Evolutionary conservation across 441 rosid genomes (phyloP), one percentile per base, ranked within the genome.

Genomic region (Euphorbia schlechtendalii): DNA sequence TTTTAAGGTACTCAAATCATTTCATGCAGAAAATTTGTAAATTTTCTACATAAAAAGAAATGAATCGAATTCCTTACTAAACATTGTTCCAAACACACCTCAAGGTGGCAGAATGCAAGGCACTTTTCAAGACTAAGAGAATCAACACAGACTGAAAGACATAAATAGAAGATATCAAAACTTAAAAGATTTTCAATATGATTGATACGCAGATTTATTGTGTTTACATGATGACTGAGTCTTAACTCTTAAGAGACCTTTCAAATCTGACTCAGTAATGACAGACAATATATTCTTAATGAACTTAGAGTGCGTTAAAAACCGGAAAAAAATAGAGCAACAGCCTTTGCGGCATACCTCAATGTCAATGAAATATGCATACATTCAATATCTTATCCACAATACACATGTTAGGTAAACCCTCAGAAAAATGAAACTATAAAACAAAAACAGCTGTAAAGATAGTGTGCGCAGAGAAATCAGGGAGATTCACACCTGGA

Each of bases 401-500:
- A 41, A 21, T 18, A 21, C 13, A 59, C 7, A 59, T 4, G 38
- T 22, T 6, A 40, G 0, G 8, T 13, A 27, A 62, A 25, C 11
- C 11, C 51, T 10, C 49, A 45, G 18, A 15, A 45, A 45, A 45
- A 45, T 45, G 12, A 40, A 8, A 61, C 34, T 25, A 17, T 15
- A 34, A 66, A 40, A 52, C 59, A n/a, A 56, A 45, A 3, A 41
- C 15, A 53, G n/a, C n/a, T n/a, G n/a, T n/a, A n/a, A n/a, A n/a
- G n/a, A n/a, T n/a, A n/a, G n/a, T n/a, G n/a, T n/a, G n/a, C n/a
- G n/a, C n/a, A n/a, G 2, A 38, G 15, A 66, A 67, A 56, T 68
- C 63, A 22, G 56, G 18, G 56, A 10, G 13, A 12, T 15, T 56
- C 30, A 40, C 43, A 90, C 96, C 94, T 83, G 78, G 86, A 76